Evolutionary conservation across 2,329 filamentous ascomycete genomes (phyloP).

Genomic region (Clarireedia homoeocarpa): DNA sequence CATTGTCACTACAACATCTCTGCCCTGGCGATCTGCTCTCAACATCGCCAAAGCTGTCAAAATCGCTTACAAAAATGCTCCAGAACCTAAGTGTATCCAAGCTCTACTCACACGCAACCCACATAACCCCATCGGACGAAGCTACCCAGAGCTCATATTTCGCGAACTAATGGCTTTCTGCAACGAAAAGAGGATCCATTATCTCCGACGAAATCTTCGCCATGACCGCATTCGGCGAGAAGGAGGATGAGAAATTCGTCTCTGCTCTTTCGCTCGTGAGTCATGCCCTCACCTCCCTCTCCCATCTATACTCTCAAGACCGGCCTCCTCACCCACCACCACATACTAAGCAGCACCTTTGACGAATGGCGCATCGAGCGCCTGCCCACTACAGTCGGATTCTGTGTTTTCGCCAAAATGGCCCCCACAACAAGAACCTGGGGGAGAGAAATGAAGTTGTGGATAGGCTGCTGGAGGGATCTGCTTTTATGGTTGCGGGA

Average conservation of each 20-base stretch:
- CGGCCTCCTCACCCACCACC: background rate
- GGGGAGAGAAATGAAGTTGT: background rate
- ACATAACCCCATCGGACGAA: background rate
- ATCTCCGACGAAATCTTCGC: constrained; percentile 6
- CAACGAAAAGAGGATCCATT: background rate
- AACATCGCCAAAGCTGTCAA: background rate
- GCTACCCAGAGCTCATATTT: background rate
- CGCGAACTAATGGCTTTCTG: constrained; percentile 2
- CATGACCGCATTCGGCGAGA: background rate
- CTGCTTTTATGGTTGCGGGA: background rate
- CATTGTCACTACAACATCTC: background rate
- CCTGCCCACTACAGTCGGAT: background rate
- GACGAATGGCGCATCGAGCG: background rate
- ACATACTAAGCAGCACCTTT: background rate
- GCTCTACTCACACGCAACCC: background rate
- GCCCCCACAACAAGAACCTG: background rate
- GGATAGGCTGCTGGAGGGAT: background rate
- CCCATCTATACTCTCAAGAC: background rate
- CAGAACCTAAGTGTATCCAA: background rate
- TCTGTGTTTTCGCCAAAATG: background rate
- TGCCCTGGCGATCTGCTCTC: background rate
- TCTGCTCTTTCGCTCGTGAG: background rate
- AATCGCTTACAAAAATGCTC: background rate
- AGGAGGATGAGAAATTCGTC: background rate
- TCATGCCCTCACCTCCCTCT: background rate